A percentile compares a stretch with the other conserved stretches of the same genome.
phyloP scores from a whole-genome alignment of 2,329 filamentous ascomycete genomes.

The Macrophomina phaseolina region DNA sequence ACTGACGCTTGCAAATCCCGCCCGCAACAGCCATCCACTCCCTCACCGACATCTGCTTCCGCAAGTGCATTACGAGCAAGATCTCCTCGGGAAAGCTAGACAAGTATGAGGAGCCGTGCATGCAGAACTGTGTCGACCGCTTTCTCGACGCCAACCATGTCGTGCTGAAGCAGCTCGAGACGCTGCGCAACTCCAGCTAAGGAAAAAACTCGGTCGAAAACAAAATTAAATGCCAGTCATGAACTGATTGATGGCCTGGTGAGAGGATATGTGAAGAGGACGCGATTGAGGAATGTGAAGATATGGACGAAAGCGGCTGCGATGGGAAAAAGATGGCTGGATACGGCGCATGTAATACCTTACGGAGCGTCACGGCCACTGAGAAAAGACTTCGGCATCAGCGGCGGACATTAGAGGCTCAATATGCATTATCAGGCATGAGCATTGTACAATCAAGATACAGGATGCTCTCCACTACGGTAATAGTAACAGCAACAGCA shows the following conservation, averaged over 20 bases:
- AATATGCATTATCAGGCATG: neutral
- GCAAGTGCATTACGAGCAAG: conserved; percentile 79
- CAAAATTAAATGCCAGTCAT: neutral
- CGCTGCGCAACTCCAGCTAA: conserved; percentile 50
- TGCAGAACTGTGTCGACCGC: conserved; percentile 90
- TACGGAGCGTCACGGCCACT: too few relatives aligned
- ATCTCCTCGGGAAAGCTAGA: conserved; percentile 78
- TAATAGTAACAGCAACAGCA: neutral
- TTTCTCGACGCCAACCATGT: conserved; percentile 89
- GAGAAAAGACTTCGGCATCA: neutral
- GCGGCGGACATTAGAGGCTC: neutral
- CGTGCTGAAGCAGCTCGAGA: conserved; percentile 84
- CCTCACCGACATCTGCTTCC: conserved; percentile 84
- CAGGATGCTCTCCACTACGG: conserved; percentile 4
- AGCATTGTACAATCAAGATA: conserved; percentile 7
- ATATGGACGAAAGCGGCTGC: neutral
- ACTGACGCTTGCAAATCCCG: neutral
- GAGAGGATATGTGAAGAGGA: neutral
- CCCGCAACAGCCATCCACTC: conserved; percentile 63
- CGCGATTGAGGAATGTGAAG: neutral
- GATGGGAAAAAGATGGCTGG: neutral
- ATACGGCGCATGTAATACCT: neutral
- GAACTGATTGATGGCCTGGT: neutral
- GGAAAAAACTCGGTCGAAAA: neutral
- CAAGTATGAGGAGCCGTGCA: conserved; percentile 77